Conservation (phyloP, 2,329 filamentous ascomycete genomes). For the Sclerotinia minor region DNA sequence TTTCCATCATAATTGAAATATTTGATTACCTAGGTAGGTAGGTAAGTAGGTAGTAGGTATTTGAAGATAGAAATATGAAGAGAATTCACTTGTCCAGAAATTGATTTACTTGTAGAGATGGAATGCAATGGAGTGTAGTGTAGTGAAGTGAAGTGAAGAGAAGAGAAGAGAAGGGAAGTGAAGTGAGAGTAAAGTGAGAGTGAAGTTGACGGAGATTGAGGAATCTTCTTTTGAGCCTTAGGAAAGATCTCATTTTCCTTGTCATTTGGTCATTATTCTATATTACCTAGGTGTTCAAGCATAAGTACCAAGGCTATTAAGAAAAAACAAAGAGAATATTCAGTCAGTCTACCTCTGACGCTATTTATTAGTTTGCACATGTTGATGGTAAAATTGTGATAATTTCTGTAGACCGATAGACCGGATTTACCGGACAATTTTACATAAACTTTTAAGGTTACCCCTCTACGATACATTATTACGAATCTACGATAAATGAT, state of each 20-base stretch:
- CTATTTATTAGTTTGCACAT: background rate
- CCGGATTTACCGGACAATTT: background rate
- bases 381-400: background rate
- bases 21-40: background rate
- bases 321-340: background rate
- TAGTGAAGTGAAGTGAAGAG: too few species aligned
- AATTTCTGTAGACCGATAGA: background rate
- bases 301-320: background rate
- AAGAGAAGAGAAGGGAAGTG: too few species aligned
- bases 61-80: background rate
- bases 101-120: too few species aligned
- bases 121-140: background rate
- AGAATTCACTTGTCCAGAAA: background rate
- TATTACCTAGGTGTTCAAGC: background rate
- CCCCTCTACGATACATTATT: too few species aligned
- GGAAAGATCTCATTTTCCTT: background rate
- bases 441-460: too few species aligned
- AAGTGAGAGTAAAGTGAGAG: too few species aligned
- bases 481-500: too few species aligned
- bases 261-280: background rate
- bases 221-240: background rate
- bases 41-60: too few species aligned
- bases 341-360: background rate
- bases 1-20: conserved; percentile 1
- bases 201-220: background rate